Evolutionary conservation across 2,329 filamentous ascomycete species (phyloP).

Genomic region (Fusarium sp.): DNA sequence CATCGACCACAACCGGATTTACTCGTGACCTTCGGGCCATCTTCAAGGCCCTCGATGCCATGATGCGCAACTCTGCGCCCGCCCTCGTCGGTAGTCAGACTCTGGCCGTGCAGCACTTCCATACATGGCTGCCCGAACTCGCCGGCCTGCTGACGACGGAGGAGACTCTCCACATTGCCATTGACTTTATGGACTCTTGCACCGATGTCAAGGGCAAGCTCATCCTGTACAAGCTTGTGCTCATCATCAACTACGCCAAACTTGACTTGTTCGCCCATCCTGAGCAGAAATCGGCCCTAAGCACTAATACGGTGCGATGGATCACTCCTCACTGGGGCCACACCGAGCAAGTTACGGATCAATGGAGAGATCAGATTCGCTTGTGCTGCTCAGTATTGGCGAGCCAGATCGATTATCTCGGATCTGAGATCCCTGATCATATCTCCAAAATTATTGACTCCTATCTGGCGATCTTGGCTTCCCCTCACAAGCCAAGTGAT

Average conservation of each 20-base stretch:
- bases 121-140: slow-evolving; percentile 96
- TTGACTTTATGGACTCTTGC: slow-evolving; percentile 95
- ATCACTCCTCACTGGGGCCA: slow-evolving; percentile 94
- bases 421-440: slow-evolving; percentile 86
- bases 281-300: slow-evolving; percentile 78
- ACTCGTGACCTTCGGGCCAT: slow-evolving; percentile 85
- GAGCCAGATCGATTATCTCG: slow-evolving; percentile 82
- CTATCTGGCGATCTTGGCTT: slow-evolving; percentile 79
- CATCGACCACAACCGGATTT: slow-evolving; percentile 77
- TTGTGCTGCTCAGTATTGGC: slow-evolving; percentile 93
- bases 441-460: slow-evolving; percentile 92
- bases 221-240: slow-evolving; percentile 88
- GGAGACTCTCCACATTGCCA: slow-evolving; percentile 90
- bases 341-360: slow-evolving; percentile 77
- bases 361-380: slow-evolving; percentile 93
- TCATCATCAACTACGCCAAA: slow-evolving; percentile 92
- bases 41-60: slow-evolving; percentile 87
- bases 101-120: slow-evolving; percentile 93
- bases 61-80: slow-evolving; percentile 90
- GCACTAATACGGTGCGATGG: slow-evolving; percentile 88
- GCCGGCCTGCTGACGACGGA: slow-evolving; percentile 79
- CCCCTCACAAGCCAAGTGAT: slow-evolving; percentile 65
- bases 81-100: slow-evolving; percentile 95
- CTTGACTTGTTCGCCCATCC: slow-evolving; percentile 84
- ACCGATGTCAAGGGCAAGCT: slow-evolving; percentile 89